Evolutionary conservation across 2,329 filamentous ascomycete species (phyloP).

Genomic region (Monilinia aucupariae): DNA sequence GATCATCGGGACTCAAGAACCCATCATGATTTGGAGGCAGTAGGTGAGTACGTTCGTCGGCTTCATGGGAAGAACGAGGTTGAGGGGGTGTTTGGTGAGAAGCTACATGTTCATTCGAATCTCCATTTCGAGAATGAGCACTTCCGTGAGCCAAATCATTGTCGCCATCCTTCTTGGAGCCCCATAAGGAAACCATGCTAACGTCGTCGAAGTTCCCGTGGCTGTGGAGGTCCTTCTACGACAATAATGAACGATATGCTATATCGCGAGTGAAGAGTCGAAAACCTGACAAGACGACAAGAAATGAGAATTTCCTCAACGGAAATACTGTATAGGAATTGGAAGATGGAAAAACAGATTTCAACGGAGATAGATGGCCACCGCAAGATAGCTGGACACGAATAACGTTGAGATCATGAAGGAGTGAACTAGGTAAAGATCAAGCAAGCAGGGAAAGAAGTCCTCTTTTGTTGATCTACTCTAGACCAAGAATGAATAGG

Average conservation of each 20-base stretch:
- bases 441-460: constrained; percentile 8
- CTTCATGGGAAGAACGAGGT: constrained; percentile 38
- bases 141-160: constrained; percentile 25
- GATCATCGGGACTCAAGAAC: constrained; percentile 73
- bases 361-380: constrained; percentile 1
- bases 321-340: background rate
- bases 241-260: background rate
- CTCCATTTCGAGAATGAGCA: constrained; percentile 21
- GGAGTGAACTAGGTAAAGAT: background rate
- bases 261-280: background rate
- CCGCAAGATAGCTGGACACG: constrained; percentile 1
- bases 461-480: constrained; percentile 1
- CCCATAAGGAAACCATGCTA: constrained; percentile 51
- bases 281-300: background rate
- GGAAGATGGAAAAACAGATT: background rate
- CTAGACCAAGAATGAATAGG: background rate
- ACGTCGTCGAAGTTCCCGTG: background rate
- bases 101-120: constrained; percentile 22
- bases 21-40: constrained; percentile 34
- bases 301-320: background rate
- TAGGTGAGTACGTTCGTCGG: constrained; percentile 50
- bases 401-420: background rate
- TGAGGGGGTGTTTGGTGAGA: constrained; percentile 3
- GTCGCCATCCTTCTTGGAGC: constrained; percentile 44
- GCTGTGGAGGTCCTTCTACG: constrained; percentile 1